Evolutionary conservation across 2,329 filamentous ascomycete genomes (phyloP), one percentile per base, ranked within the genome.

Genomic region (Fusarium pseudonygamai): DNA sequence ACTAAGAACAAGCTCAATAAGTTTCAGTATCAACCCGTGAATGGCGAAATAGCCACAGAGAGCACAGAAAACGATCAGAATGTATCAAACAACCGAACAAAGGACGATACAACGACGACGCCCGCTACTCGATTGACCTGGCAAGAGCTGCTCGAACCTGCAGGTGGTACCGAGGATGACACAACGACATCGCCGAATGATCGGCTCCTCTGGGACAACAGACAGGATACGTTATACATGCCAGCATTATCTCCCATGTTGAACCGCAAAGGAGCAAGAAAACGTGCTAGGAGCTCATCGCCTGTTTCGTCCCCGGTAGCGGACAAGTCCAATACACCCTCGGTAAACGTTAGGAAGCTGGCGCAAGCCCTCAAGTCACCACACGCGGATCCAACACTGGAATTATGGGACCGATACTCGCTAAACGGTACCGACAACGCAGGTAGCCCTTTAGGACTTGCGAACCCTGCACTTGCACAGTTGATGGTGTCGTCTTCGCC

Each of bases 381-480:
- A 18, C 89, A 92, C 72, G 87, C 90, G 37, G 93, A 95, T 77
- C 92, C 93, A 42, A 92, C 92, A 6, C 82, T 92, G 37, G 92
- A 95, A 72, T 82, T 95, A 5, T 96, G 93, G 93, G 93, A 93
- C 75, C 90, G 92, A 59, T 94, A 93, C 78, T 88, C 92, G 42
- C 82, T 90, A 22, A 81, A 78, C 42, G 67, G 59, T 49, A 69
- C 72, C 32, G 85, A 77, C 84, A 86, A 70, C 81, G 82, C 60
- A 79, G 84, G 20, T 81, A 86, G 69, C 74, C 82, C 59, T 81
- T 82, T 49, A 3, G 87, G 88, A 26, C 80, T 86, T 47, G 81
- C 84, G 46, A 90, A 90, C 74, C 89, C 89, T 43, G 83, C 87
- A 22, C 84, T 93, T 30, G 88, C 89, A 55, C 89, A 93, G 62